Evolutionary conservation across 2,329 filamentous ascomycete species (phyloP).

Genomic region (Chrysosporium keratinophilum): DNA sequence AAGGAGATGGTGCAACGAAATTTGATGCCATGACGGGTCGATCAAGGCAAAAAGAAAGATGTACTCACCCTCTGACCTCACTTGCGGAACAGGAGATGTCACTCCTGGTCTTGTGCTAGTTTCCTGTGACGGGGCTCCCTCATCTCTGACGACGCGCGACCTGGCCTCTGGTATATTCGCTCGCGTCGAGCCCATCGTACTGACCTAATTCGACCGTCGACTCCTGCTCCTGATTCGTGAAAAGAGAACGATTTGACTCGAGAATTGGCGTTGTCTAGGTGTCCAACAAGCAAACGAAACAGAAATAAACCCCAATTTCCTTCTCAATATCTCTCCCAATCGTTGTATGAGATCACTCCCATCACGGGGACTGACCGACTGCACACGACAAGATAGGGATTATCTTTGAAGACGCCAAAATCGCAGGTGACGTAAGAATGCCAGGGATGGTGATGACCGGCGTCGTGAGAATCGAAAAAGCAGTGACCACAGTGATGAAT

Average conservation of each 20-base stretch:
- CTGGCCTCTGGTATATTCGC: conserved; percentile 21
- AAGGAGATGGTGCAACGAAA: neutral
- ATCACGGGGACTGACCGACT: neutral
- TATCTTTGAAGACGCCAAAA: neutral
- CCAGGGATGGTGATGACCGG: neutral
- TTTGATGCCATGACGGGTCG: neutral
- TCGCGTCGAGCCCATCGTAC: conserved; percentile 25
- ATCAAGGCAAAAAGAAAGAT: neutral
- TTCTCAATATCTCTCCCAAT: neutral
- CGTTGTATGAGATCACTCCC: neutral
- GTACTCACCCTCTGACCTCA: conserved; percentile 37
- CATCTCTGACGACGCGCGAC: conserved; percentile 29
- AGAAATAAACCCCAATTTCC: neutral
- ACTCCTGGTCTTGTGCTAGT: conserved; percentile 26
- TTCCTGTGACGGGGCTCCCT: conserved; percentile 25
- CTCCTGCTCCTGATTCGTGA: neutral
- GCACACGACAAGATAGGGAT: neutral
- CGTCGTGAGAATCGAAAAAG: neutral
- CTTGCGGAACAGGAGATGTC: conserved; percentile 27
- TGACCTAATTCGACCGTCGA: neutral
- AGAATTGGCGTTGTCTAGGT: neutral
- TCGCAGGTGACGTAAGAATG: conserved; percentile 7
- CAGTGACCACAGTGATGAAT: neutral
- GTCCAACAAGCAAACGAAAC: neutral
- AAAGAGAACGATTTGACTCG: neutral